Evolutionary conservation across 306 rosid species (phyloP).

Genomic region (Prosopis cineraria): DNA sequence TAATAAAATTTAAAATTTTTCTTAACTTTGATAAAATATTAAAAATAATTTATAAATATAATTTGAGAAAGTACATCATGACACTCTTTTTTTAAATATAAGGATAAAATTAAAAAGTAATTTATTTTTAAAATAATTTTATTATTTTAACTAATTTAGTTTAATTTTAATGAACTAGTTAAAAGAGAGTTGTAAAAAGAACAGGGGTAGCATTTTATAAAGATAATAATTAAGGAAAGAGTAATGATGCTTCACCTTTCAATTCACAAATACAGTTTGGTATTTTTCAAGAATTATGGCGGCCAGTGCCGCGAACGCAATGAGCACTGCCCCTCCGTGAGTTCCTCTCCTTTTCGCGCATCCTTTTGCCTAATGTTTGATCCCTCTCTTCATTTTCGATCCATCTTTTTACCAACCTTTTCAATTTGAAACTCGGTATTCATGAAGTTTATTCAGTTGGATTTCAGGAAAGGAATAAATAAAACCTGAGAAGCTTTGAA

Average conservation of each 20-base stretch:
- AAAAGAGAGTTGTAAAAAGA: not conserved
- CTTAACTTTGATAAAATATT: no score
- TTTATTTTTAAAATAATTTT: no score
- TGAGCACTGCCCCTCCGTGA: constrained; percentile 9
- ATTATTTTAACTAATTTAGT: no score
- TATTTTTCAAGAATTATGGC: constrained; percentile 6
- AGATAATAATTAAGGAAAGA: not conserved
- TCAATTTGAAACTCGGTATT: not conserved
- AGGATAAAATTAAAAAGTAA: no score
- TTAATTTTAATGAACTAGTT: no score
- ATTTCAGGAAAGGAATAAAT: not conserved
- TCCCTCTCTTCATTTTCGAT: constrained; percentile 21
- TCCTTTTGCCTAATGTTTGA: not conserved
- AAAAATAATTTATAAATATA: no score
- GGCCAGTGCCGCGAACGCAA: not conserved
- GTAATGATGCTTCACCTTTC: not conserved
- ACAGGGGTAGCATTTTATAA: not conserved
- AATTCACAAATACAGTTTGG: not conserved
- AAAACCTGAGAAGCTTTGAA: constrained; percentile 3
- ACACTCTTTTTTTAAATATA: no score
- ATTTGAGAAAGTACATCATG: no score
- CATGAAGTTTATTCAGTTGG: not conserved
- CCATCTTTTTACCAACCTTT: not conserved
- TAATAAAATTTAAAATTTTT: no score
- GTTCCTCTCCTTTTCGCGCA: constrained; percentile 18